These are phyloP conservation scores for Gautieria morchelliformis DNA, from an alignment of 768 basidiomycete species.

Conservation along the genomic window DNA sequence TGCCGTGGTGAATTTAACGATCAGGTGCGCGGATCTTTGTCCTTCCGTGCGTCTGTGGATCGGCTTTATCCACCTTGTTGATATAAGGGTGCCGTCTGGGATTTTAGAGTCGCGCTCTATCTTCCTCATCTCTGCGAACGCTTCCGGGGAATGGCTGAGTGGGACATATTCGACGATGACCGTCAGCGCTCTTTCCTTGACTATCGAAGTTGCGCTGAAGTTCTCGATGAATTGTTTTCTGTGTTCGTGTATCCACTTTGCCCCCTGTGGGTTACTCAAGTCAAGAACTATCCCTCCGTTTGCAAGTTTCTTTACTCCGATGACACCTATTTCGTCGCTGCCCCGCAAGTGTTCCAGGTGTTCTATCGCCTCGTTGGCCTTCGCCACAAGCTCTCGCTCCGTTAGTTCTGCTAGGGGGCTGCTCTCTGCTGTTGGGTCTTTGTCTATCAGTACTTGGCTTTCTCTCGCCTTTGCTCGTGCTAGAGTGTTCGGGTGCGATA, in stretches of 20 bases:
- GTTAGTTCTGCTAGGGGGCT: no score
- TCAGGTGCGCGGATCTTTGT: not conserved
- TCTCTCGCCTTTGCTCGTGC: no score
- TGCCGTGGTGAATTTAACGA: not conserved
- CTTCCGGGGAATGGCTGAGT: not conserved
- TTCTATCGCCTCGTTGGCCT: no score
- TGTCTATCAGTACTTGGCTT: no score
- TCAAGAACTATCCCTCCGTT: not conserved
- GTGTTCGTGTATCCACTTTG: not conserved
- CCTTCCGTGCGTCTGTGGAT: not conserved
- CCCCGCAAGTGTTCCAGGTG: no score
- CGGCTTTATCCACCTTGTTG: not conserved
- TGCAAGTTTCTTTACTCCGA: no score
- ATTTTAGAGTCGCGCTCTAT: not conserved
- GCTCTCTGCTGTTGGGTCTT: no score
- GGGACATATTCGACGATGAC: not conserved
- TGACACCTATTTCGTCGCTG: no score
- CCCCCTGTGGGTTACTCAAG: not conserved
- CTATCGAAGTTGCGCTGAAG: not conserved
- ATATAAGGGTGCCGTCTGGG: not conserved
- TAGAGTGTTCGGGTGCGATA: no score
- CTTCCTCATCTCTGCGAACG: not conserved
- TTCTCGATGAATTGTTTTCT: not conserved
- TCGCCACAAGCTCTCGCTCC: no score
- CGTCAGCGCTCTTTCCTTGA: not conserved